These are phyloP conservation scores for Stipa capillata DNA, from an alignment of 176 grass and related monocot genomes.

Conservation along the genomic window DNA sequence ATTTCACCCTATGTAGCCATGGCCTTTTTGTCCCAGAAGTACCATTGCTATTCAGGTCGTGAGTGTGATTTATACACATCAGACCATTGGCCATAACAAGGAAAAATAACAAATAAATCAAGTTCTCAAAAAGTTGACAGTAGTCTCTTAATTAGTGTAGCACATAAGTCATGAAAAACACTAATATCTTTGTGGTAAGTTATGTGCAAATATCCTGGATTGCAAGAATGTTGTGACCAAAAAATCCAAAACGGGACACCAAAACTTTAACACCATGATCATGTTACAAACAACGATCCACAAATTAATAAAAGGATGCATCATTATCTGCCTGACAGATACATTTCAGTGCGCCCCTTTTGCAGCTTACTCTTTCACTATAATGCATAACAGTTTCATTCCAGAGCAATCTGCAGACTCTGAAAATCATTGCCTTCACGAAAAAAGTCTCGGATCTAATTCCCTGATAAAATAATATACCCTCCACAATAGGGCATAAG, in stretches of 20 bases:
- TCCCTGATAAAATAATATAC: too few species aligned
- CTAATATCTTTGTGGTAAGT: not conserved
- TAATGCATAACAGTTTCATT: too few species aligned
- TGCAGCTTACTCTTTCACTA: too few species aligned
- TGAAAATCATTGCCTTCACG: too few species aligned
- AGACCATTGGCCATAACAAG: not conserved
- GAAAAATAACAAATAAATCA: not conserved
- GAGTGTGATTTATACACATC: not conserved
- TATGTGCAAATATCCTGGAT: not conserved
- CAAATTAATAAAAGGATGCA: not conserved
- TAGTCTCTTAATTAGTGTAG: not conserved
- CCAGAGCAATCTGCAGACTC: too few species aligned
- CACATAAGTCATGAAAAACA: not conserved
- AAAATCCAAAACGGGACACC: not conserved
- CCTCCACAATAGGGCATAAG: too few species aligned
- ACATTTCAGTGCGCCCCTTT: not conserved
- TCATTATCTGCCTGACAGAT: not conserved
- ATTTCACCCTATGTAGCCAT: too few species aligned
- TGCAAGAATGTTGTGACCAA: not conserved
- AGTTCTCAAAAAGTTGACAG: not conserved
- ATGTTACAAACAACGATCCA: conserved; percentile 2
- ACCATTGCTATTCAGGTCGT: not conserved
- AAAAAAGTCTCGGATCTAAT: too few species aligned
- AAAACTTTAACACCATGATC: not conserved
- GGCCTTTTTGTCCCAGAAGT: not conserved